Evolutionary conservation across 2,329 filamentous ascomycete species (phyloP).

Genomic region (Camptophora hylomeconis): DNA sequence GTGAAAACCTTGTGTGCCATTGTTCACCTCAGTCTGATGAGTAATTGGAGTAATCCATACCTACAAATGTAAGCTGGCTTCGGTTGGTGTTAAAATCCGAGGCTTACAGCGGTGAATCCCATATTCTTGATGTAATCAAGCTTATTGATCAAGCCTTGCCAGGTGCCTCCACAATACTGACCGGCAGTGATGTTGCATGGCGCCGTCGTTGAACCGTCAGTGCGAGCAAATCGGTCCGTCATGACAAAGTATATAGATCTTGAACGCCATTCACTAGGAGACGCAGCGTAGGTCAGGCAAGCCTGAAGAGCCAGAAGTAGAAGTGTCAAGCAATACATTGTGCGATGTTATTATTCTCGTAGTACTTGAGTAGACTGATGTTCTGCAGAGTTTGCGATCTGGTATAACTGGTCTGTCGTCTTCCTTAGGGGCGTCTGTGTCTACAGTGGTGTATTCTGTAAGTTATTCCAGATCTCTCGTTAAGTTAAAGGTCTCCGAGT

Average conservation of each 20-base stretch:
- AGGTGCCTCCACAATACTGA: conserved; percentile 39
- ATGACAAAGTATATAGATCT: conserved; percentile 35
- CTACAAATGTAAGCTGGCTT: conserved; percentile 22
- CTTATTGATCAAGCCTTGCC: conserved; percentile 34
- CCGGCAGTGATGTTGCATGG: conserved; percentile 23
- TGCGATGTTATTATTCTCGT: too few relatives aligned
- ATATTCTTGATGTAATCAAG: conserved; percentile 39
- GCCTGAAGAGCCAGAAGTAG: too few relatives aligned
- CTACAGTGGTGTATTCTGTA: too few relatives aligned
- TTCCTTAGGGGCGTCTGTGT: too few relatives aligned
- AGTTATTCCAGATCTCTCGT: too few relatives aligned
- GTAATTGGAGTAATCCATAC: too few relatives aligned
- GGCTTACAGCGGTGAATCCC: conserved; percentile 37
- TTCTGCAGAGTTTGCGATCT: too few relatives aligned
- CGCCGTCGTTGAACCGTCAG: conserved; percentile 25
- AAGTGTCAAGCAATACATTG: too few relatives aligned
- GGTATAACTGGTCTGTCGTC: too few relatives aligned
- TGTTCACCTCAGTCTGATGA: conserved; percentile 23
- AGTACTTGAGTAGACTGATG: too few relatives aligned
- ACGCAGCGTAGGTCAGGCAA: too few relatives aligned
- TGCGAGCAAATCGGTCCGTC: conserved; percentile 33
- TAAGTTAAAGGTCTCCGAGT: too few relatives aligned
- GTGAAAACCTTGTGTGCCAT: conserved; percentile 36
- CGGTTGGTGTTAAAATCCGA: conserved; percentile 32
- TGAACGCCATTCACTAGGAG: conserved; percentile 28